These are phyloP conservation scores for Apiotrichum montevideense DNA, from an alignment of 1,284 basidiomycete genomes.

Conservation along the genomic window DNA sequence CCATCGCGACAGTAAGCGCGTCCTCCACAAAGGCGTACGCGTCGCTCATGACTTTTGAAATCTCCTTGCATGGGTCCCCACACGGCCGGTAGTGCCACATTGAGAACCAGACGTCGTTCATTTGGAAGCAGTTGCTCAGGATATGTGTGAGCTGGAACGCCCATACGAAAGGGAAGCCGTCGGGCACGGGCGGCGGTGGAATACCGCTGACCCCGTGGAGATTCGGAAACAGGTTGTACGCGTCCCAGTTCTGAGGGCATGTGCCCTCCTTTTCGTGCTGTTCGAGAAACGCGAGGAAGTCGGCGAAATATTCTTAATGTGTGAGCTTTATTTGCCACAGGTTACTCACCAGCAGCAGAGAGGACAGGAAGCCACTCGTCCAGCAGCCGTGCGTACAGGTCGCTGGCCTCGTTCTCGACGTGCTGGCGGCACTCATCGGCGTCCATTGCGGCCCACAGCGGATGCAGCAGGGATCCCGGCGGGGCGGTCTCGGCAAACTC, in stretches of 20 bases:
- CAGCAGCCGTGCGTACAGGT: neutral
- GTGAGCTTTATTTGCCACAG: too few species aligned
- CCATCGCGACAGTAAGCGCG: neutral
- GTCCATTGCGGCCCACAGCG: too few species aligned
- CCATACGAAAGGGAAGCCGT: neutral
- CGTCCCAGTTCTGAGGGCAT: neutral
- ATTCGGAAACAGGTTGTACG: neutral
- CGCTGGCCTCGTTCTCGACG: neutral
- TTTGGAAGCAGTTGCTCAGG: neutral
- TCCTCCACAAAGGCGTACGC: neutral
- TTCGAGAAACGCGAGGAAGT: neutral
- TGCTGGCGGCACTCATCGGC: neutral
- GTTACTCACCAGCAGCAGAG: neutral
- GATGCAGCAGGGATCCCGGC: too few species aligned
- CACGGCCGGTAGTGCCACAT: conserved; percentile 1
- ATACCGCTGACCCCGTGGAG: neutral
- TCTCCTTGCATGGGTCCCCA: neutral
- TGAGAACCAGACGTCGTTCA: neutral
- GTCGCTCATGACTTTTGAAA: neutral
- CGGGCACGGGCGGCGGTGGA: too few species aligned
- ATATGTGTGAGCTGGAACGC: conserved; percentile 2
- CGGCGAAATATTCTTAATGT: neutral
- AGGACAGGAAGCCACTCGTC: neutral
- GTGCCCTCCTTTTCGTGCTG: neutral
- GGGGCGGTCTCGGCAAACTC: neutral